Conservation (phyloP, 2,329 filamentous ascomycete species). For the Aspergillus sp. region DNA sequence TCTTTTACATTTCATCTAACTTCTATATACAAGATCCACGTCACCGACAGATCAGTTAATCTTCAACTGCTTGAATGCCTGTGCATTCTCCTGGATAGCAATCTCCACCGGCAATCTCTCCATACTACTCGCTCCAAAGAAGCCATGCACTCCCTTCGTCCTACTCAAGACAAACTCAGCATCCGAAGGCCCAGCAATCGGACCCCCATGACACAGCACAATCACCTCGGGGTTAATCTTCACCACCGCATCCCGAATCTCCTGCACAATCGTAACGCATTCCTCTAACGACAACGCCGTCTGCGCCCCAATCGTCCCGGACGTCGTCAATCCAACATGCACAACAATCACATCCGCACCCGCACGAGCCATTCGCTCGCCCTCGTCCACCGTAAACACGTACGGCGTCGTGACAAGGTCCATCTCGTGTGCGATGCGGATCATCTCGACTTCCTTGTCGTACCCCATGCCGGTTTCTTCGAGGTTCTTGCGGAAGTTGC, state of each 20-base stretch:
- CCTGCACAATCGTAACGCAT: slow-evolving; percentile 58
- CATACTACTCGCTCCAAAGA: slow-evolving; percentile 66
- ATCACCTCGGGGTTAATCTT: slow-evolving; percentile 56
- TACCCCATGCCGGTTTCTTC: slow-evolving; percentile 72
- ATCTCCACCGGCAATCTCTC: slow-evolving; percentile 64
- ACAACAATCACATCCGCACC: slow-evolving; percentile 65
- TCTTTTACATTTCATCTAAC: background rate
- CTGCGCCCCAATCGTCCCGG: slow-evolving; percentile 60
- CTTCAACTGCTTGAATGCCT: slow-evolving; percentile 47
- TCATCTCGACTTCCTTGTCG: slow-evolving; percentile 62
- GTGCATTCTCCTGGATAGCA: slow-evolving; percentile 57
- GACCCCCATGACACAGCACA: slow-evolving; percentile 66
- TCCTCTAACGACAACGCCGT: slow-evolving; percentile 60
- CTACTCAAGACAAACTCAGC: slow-evolving; percentile 58
- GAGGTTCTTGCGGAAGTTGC: slow-evolving; percentile 60
- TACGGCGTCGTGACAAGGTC: slow-evolving; percentile 66
- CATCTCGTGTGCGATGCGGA: slow-evolving; percentile 54
- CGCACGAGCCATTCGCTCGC: slow-evolving; percentile 56
- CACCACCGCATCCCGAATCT: slow-evolving; percentile 58
- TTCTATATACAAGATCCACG: background rate
- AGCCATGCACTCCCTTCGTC: slow-evolving; percentile 63
- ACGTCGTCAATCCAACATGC: slow-evolving; percentile 64
- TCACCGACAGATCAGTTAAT: slow-evolving; percentile 5
- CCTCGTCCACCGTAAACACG: slow-evolving; percentile 61
- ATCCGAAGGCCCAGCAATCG: slow-evolving; percentile 60